These are phyloP conservation scores for Colletotrichum paranaense DNA, from an alignment of 2,329 filamentous ascomycete genomes.

Conservation along the genomic window DNA sequence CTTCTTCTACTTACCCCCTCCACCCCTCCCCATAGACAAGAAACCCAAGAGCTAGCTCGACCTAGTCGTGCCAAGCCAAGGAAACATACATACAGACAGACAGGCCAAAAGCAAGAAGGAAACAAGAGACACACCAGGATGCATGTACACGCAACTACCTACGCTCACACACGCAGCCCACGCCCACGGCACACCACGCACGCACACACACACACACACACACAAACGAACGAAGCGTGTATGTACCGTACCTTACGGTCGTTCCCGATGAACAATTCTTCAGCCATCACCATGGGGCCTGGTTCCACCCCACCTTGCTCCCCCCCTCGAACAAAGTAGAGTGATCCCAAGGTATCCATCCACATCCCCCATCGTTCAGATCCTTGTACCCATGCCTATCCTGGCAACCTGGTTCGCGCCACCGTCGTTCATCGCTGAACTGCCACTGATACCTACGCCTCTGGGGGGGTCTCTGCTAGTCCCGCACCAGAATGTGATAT, in stretches of 20 bases:
- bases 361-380: constrained; percentile 15
- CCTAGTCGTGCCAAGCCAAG: not conserved
- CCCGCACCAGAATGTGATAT: constrained; percentile 28
- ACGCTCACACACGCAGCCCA: not conserved
- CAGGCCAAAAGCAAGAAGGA: not conserved
- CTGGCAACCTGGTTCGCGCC: constrained; percentile 26
- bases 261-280: constrained; percentile 36
- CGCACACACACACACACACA: not conserved
- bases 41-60: not conserved
- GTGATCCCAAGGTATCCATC: constrained; percentile 20
- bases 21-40: not conserved
- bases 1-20: not conserved
- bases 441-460: constrained; percentile 23
- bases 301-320: constrained; percentile 20
- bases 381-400: constrained; percentile 29
- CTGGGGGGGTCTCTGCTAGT: constrained; percentile 20
- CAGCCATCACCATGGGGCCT: constrained; percentile 29
- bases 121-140: constrained; percentile 5
- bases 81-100: constrained; percentile 7
- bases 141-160: constrained; percentile 5
- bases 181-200: not conserved
- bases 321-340: constrained; percentile 13
- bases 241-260: constrained; percentile 2
- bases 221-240: not conserved
- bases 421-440: constrained; percentile 27